A percentile compares a stretch with the other conserved stretches of the same genome.
phyloP scores from a whole-genome alignment of 2,329 filamentous ascomycete species.

The Diaporthe citrichinensis region DNA sequence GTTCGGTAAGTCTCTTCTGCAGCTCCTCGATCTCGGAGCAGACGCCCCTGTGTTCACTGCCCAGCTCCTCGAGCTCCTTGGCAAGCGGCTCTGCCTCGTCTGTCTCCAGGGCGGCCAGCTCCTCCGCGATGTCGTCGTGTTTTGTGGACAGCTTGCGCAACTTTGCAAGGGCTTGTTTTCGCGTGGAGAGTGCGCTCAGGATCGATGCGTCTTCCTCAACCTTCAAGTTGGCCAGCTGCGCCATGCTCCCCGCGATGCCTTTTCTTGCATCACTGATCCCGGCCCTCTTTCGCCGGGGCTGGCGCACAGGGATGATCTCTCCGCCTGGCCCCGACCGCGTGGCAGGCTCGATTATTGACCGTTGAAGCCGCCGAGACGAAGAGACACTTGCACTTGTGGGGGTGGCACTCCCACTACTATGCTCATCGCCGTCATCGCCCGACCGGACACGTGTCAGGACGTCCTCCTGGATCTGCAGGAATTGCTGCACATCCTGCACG shows the following conservation, averaged over 20 bases:
- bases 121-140: conserved; percentile 62
- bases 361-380: conserved; percentile 55
- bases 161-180: conserved; percentile 70
- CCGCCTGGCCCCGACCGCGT: conserved; percentile 57
- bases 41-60: conserved; percentile 66
- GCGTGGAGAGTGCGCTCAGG: conserved; percentile 67
- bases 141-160: conserved; percentile 68
- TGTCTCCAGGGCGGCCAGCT: conserved; percentile 68
- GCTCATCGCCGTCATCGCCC: conserved; percentile 51
- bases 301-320: conserved; percentile 72
- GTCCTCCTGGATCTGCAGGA: conserved; percentile 64
- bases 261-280: conserved; percentile 74
- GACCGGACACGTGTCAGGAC: conserved; percentile 51
- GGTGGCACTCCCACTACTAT: conserved; percentile 55
- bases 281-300: conserved; percentile 67
- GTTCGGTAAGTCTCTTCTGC: conserved; percentile 72
- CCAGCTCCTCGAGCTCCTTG: conserved; percentile 72
- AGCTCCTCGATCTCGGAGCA: conserved; percentile 75
- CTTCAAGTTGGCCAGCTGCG: conserved; percentile 75
- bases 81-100: conserved; percentile 71
- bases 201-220: conserved; percentile 76
- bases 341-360: conserved; percentile 60
- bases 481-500: conserved; percentile 62
- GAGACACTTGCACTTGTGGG: conserved; percentile 52
- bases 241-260: conserved; percentile 74